These are phyloP conservation scores for Aspergillus tubingensis DNA, from an alignment of 2,329 filamentous ascomycete genomes.

Conservation along the genomic window DNA sequence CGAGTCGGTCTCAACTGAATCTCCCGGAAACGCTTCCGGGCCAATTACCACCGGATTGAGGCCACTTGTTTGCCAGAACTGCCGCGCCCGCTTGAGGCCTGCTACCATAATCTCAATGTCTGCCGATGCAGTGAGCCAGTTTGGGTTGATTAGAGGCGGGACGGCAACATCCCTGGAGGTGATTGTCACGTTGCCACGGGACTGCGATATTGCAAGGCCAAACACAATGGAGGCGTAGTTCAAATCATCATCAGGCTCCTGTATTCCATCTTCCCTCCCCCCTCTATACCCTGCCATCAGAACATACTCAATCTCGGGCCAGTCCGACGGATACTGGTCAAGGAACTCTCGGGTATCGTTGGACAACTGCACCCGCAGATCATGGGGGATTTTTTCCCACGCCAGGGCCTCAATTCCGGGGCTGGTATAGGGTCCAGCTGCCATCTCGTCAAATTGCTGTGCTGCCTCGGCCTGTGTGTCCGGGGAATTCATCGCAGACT, in stretches of 20 bases:
- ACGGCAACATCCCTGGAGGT: conserved; percentile 30
- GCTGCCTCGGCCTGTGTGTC: conserved; percentile 4
- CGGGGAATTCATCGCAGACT: conserved; percentile 17
- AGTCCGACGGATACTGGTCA: conserved; percentile 5
- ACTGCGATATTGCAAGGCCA: conserved; percentile 43
- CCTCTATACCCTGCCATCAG: neutral
- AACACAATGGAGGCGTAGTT: conserved; percentile 34
- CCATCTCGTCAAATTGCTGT: neutral
- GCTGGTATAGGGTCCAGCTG: neutral
- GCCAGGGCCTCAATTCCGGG: conserved; percentile 6
- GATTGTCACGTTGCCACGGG: conserved; percentile 49
- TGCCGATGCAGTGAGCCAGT: conserved; percentile 43
- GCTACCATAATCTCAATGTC: conserved; percentile 49
- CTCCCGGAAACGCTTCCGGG: conserved; percentile 39
- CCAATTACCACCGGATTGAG: conserved; percentile 23
- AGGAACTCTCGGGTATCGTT: neutral
- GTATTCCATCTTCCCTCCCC: neutral
- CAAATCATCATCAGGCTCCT: conserved; percentile 16
- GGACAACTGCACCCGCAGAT: neutral
- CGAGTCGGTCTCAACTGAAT: conserved; percentile 41
- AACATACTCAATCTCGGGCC: conserved; percentile 15
- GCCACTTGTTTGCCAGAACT: conserved; percentile 33
- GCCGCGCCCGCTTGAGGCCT: conserved; percentile 44
- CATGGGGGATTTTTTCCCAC: conserved; percentile 14
- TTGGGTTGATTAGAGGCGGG: conserved; percentile 46